Conservation (phyloP, 805 yeast genomes). For the Kuraishia capsulata region DNA sequence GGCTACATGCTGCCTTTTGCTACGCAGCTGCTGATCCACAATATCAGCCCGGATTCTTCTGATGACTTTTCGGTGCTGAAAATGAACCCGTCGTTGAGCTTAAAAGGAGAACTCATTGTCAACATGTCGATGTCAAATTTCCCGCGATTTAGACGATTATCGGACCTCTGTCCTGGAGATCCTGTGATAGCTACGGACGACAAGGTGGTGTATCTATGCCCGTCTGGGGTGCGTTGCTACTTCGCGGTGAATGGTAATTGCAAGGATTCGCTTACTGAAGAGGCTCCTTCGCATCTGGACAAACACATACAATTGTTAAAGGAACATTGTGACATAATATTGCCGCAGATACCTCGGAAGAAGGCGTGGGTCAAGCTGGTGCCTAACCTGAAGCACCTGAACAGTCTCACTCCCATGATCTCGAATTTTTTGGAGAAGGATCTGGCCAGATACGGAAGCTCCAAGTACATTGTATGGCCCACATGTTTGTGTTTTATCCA, state of each 20-base stretch:
- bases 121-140: constrained; percentile 18
- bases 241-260: constrained; percentile 24
- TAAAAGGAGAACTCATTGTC: constrained; percentile 32
- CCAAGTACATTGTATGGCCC: constrained; percentile 66
- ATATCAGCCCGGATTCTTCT: too few species aligned
- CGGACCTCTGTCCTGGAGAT: constrained; percentile 8
- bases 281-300: constrained; percentile 32
- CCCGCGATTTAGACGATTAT: constrained; percentile 11
- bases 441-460: constrained; percentile 30
- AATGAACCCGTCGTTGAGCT: constrained; percentile 38
- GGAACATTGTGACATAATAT: constrained; percentile 22
- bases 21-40: constrained; percentile 8
- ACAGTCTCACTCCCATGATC: constrained; percentile 57
- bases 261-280: constrained; percentile 23
- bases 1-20: constrained; percentile 47
- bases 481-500: constrained; percentile 56
- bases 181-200: constrained; percentile 18
- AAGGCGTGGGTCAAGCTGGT: constrained; percentile 55
- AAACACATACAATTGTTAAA: constrained; percentile 25
- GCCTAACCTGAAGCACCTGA: constrained; percentile 61
- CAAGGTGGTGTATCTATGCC: constrained; percentile 39
- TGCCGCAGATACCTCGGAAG: constrained; percentile 7
- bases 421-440: constrained; percentile 41
- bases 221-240: constrained; percentile 45
- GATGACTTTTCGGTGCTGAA: constrained; percentile 23